phyloP scores from a whole-genome alignment of 2,329 filamentous ascomycete species.

The Aspergillus sp. region DNA sequence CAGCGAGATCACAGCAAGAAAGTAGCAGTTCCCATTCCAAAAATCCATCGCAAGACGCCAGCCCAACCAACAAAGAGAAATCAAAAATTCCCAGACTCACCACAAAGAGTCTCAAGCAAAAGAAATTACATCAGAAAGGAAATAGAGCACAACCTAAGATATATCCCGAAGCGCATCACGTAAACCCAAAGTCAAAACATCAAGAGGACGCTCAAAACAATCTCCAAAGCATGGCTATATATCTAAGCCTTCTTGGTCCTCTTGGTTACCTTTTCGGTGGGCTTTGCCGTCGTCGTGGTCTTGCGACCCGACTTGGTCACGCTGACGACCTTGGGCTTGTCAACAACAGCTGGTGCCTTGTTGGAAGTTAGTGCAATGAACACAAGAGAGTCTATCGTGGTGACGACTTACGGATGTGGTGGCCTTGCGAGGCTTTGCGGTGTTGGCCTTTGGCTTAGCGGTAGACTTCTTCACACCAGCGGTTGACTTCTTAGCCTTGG shows the following conservation, averaged over 20 bases:
- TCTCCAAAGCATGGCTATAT: background rate
- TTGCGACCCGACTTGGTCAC: conserved; percentile 88
- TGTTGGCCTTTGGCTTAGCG: conserved; percentile 53
- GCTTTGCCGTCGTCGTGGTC: conserved; percentile 62
- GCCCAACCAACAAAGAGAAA: conserved; percentile 30
- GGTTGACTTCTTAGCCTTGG: conserved; percentile 47
- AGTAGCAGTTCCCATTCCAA: conserved; percentile 30
- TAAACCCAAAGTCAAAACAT: conserved; percentile 16
- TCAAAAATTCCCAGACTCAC: conserved; percentile 23
- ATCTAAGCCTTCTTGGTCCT: conserved; percentile 43
- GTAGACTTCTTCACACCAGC: conserved; percentile 50
- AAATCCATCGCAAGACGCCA: conserved; percentile 39
- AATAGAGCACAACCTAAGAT: conserved; percentile 27
- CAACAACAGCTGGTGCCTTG: conserved; percentile 65
- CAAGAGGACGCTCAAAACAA: conserved; percentile 22
- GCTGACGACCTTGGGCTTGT: conserved; percentile 68
- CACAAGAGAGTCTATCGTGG: background rate
- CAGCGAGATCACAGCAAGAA: conserved; percentile 18
- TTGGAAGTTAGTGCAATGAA: conserved; percentile 21
- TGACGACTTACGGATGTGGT: conserved; percentile 41
- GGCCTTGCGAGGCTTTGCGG: conserved; percentile 56
- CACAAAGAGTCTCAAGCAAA: conserved; percentile 20
- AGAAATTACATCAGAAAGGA: conserved; percentile 33
- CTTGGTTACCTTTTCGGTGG: conserved; percentile 49
- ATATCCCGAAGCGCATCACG: conserved; percentile 18